Conservation (phyloP, 768 basidiomycete genomes). For the Pleurotus sapidus region DNA sequence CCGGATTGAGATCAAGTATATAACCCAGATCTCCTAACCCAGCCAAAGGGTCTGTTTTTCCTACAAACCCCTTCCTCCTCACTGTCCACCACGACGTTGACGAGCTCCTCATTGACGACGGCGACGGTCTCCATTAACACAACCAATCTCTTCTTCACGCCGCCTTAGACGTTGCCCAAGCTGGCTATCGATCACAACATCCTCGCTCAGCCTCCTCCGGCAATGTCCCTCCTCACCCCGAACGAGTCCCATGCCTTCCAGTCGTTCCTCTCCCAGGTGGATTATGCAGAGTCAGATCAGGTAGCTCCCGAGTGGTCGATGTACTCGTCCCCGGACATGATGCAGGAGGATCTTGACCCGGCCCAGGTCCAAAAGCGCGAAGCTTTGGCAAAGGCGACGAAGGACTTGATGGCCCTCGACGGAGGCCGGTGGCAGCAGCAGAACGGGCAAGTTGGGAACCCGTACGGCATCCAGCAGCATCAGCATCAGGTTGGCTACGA, state of each 20-base stretch:
- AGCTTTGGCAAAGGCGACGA: slow-evolving; percentile 74
- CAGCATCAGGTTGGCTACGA: slow-evolving; percentile 11
- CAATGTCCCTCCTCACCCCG: slow-evolving; percentile 64
- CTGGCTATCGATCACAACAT: slow-evolving; percentile 9
- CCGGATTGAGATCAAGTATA: slow-evolving; percentile 5
- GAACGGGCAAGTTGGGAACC: slow-evolving; percentile 16
- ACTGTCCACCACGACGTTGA: slow-evolving; percentile 3
- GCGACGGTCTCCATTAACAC: background rate
- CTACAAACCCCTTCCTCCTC: background rate
- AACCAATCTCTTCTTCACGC: background rate
- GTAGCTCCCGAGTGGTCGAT: slow-evolving; percentile 48
- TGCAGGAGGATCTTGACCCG: slow-evolving; percentile 44
- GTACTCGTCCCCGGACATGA: slow-evolving; percentile 30
- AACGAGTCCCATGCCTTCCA: slow-evolving; percentile 68
- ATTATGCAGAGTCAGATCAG: slow-evolving; percentile 35
- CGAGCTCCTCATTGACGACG: background rate
- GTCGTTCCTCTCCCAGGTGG: slow-evolving; percentile 60
- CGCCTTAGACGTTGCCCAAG: slow-evolving; percentile 1
- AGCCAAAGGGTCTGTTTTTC: slow-evolving; percentile 1
- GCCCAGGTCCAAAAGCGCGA: slow-evolving; percentile 47
- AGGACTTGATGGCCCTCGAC: slow-evolving; percentile 79
- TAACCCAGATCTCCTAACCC: slow-evolving; percentile 10
- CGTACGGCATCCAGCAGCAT: slow-evolving; percentile 13
- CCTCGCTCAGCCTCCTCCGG: slow-evolving; percentile 9
- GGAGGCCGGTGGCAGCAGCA: slow-evolving; percentile 32